Conservation (phyloP, 306 rosid genomes). For the Sicyos edulis region DNA sequence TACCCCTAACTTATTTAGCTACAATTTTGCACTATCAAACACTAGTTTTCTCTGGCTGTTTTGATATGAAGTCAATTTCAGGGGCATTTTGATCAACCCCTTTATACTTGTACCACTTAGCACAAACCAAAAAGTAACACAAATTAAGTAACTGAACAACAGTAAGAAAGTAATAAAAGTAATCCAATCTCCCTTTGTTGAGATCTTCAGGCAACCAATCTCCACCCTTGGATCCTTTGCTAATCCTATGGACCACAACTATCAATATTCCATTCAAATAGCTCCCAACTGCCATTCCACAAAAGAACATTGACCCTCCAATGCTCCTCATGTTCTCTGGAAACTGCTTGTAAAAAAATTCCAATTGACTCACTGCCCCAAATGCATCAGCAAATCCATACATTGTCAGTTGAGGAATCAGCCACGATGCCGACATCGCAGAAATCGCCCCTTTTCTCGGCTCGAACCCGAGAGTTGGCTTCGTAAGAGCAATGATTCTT, state of each 20-base stretch:
- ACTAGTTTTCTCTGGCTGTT: constrained; percentile 26
- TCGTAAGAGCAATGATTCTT: constrained; percentile 39
- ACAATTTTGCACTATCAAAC: constrained; percentile 24
- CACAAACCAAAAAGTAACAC: constrained; percentile 48
- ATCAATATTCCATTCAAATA: constrained; percentile 58
- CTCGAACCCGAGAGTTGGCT: constrained; percentile 43
- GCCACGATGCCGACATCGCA: constrained; percentile 63
- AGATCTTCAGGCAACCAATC: constrained; percentile 90
- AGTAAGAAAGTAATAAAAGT: constrained; percentile 52
- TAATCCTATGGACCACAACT: constrained; percentile 39
- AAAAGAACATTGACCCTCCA: constrained; percentile 57
- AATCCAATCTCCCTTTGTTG: constrained; percentile 73
- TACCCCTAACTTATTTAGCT: background rate
- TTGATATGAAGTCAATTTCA: constrained; percentile 27
- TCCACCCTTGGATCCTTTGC: constrained; percentile 33
- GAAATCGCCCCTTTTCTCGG: constrained; percentile 69
- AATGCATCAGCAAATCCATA: constrained; percentile 59
- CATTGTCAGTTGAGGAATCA: constrained; percentile 57
- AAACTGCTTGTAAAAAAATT: constrained; percentile 73
- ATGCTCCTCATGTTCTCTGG: constrained; percentile 94
- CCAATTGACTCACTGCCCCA: constrained; percentile 53
- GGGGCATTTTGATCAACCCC: constrained; percentile 26
- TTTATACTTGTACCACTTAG: constrained; percentile 65
- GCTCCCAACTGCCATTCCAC: constrained; percentile 59
- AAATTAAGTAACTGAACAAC: constrained; percentile 44